Base-by-base conservation (phyloP, 768 basidiomycete species). In the Polyporus arcularius region DNA sequence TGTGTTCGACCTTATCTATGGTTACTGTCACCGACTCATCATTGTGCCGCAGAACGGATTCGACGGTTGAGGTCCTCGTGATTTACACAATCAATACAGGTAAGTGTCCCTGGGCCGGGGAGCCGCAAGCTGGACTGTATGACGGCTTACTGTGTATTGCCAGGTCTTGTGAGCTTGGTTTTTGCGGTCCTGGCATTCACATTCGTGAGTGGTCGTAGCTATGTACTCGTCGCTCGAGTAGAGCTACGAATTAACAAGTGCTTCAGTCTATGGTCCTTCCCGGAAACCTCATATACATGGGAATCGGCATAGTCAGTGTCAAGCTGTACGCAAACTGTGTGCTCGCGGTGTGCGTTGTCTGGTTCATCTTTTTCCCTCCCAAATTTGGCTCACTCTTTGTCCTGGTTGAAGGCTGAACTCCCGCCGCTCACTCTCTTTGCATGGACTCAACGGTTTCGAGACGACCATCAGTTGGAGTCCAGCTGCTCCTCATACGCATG, bases 251-350 rank as follows among this genome's bases (percentile, higher is more conserved):
- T 26, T 42, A 4, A 42, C 12, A 16, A 10, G 16, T 3, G 31
- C 30, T n/a, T 15, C 43, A 55, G 54, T 42, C 43, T 4, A 15
- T 55, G 10, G 28, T 55, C 26, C 28, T 55, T 14, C 54, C 54
- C 9, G 31, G 32, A 14, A 55, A 55, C 45, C 28, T 55, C 30
- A 46, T 55, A 43, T 55, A 55, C 43, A 55, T 55, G n/a, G 54
- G 43, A 3, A 46, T 55, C 31, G 38, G 54, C 45, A 18, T 55
- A 32, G 31, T 55, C 45, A 43, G 54, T 12, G 18, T 43, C 5
- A 55, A 55, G n/a, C 43, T 55, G 32, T 55, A 55, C 18, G 43
- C 45, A 15, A 47, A 32, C 43, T 55, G 43, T n/a, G 54, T 55
- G 4, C 31, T 55, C 11, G 54, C 54, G 6, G 54, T 47, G 54